phyloP scores from a whole-genome alignment of 192 early-diverging fungal species.

The Gaertneriomyces sp. region DNA sequence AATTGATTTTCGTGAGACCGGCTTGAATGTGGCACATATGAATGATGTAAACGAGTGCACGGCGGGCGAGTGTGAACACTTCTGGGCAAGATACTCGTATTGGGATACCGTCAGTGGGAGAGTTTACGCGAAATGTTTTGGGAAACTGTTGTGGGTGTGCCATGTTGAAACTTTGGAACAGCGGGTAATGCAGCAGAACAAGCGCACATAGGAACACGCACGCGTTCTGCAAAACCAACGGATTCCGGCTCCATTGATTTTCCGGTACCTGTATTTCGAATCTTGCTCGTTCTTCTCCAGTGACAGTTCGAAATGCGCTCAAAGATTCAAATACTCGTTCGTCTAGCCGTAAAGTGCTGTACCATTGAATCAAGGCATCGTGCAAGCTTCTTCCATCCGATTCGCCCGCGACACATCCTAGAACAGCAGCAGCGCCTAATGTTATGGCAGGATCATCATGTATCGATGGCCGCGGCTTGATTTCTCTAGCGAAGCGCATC shows the following conservation, averaged over 20 bases:
- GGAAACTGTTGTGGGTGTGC: not conserved
- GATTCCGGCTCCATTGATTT: conserved; percentile 1
- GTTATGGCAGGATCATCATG: conserved; percentile 7
- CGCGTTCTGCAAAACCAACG: not conserved
- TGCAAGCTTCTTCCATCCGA: conserved; percentile 6
- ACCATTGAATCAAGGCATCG: conserved; percentile 20
- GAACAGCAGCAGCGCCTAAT: conserved; percentile 7
- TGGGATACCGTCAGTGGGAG: not conserved
- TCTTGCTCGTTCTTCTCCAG: not conserved
- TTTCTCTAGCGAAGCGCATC: not conserved
- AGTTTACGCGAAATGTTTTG: not conserved
- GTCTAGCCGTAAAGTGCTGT: conserved; percentile 2
- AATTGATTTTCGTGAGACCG: not conserved
- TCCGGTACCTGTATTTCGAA: not conserved
- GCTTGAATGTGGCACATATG: not conserved
- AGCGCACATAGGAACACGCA: not conserved
- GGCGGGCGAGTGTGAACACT: conserved; percentile 3
- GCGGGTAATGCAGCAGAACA: not conserved
- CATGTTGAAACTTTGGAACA: not conserved
- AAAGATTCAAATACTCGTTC: conserved; percentile 12
- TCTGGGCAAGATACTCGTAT: conserved; percentile 1
- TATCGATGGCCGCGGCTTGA: not conserved
- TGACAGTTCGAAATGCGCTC: conserved; percentile 6
- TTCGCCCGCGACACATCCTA: not conserved
- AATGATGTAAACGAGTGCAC: conserved; percentile 2